phyloP scores from a whole-genome alignment of 1,284 basidiomycete species.

The Naganishia cerealis region DNA sequence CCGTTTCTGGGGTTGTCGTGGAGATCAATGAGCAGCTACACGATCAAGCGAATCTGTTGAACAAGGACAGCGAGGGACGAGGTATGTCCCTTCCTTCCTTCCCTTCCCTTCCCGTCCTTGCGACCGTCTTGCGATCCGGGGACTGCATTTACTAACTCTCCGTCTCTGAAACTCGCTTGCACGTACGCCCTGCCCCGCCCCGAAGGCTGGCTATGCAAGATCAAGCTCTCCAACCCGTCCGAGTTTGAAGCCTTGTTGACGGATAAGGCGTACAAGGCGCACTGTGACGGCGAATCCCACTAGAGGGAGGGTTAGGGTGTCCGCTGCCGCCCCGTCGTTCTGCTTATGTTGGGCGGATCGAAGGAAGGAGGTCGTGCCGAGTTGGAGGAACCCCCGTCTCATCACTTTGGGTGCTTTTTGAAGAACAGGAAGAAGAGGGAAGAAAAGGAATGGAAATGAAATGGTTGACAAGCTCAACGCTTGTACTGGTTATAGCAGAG shows the following conservation, averaged over 20 bases:
- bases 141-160: too few species aligned
- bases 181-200: background rate
- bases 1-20: conserved; percentile 78
- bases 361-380: background rate
- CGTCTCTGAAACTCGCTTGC: background rate
- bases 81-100: conserved; percentile 60
- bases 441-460: background rate
- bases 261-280: conserved; percentile 74
- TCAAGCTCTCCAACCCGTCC: conserved; percentile 73
- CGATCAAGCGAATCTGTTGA: conserved; percentile 74
- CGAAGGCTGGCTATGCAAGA: conserved; percentile 92
- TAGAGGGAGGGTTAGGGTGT: conserved; percentile 1
- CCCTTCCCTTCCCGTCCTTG: background rate
- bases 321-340: too few species aligned
- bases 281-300: conserved; percentile 59
- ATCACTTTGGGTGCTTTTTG: background rate
- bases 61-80: conserved; percentile 81
- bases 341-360: background rate
- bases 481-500: background rate
- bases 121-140: too few species aligned
- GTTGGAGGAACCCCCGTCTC: background rate
- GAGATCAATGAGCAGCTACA: conserved; percentile 76
- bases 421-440: background rate
- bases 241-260: conserved; percentile 77
- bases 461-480: conserved; percentile 1